Evolutionary conservation across 768 basidiomycete genomes (phyloP).

Genomic region (Paxillus ammoniavirescens): DNA sequence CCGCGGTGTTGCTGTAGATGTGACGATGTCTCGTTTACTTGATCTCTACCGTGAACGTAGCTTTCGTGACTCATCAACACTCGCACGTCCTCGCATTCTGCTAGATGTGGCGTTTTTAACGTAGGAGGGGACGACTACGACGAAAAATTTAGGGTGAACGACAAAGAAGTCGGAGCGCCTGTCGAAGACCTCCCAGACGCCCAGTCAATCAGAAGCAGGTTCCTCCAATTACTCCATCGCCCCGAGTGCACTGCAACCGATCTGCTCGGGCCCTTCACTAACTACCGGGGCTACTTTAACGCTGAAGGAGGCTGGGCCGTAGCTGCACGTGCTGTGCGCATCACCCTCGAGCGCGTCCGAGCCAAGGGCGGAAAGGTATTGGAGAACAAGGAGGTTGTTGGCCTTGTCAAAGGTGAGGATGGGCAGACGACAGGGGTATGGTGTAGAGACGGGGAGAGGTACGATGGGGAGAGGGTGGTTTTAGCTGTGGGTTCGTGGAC

Average conservation of each 20-base stretch:
- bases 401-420: slow-evolving; percentile 39
- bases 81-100: no score
- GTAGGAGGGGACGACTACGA: slow-evolving; percentile 39
- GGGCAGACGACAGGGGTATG: slow-evolving; percentile 56
- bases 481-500: slow-evolving; percentile 75
- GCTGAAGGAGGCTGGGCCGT: slow-evolving; percentile 82
- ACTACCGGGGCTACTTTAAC: slow-evolving; percentile 63
- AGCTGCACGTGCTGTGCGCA: slow-evolving; percentile 62
- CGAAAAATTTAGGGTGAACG: slow-evolving; percentile 59
- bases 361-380: slow-evolving; percentile 59
- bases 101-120: slow-evolving; percentile 28
- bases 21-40: no score
- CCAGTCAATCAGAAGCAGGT: slow-evolving; percentile 13
- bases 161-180: slow-evolving; percentile 53
- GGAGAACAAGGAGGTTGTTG: slow-evolving; percentile 54
- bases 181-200: slow-evolving; percentile 32
- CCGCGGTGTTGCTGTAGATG: no score
- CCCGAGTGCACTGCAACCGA: background rate
- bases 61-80: no score
- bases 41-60: no score
- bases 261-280: slow-evolving; percentile 13
- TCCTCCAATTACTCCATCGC: slow-evolving; percentile 13
- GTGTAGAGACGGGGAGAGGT: slow-evolving; percentile 55
- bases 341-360: slow-evolving; percentile 55
- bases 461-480: slow-evolving; percentile 60